Base-by-base conservation (phyloP, 495 filamentous ascomycete genomes). In the Zalerion maritima region DNA sequence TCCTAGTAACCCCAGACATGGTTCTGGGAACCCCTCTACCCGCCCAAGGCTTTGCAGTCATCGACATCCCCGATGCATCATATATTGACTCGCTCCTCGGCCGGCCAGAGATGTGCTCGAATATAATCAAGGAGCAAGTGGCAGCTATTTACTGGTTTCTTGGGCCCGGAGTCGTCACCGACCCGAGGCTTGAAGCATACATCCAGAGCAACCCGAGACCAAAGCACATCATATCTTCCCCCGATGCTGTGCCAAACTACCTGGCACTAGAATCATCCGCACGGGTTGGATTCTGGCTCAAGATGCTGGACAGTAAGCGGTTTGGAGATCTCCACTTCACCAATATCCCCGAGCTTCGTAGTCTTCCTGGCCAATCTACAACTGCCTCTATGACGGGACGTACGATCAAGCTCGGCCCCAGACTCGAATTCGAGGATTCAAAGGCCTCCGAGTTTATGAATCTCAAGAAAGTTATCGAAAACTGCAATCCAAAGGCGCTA, bases 121-220 rank as follows among this genome's bases (percentile, higher is more conserved):
- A 61, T 15, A 51, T 64, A 9, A 59, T 92, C 10, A 81, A 79
- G 51, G 48, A 54, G 10, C 72, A 73, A 26, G 42, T 97, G 24
- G 54, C 63, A 15, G 71, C 62, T 16, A 71, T 91, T 16, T 62
- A 85, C 32, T 97, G 86, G 86, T 78, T 81, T 29, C 60, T 93
- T 5, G 78, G 79, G 2, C 57, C 60, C 9, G 73, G 69, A 0
- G 63, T 94, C n/a, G 54, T 57, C 7, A 49, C 65, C 2, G 64
- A 89, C 41, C 46, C 61, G 5, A 59, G 58, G 24, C 42, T 96
- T 9, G 59, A 55, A 16, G 44, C 67, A 10, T 94, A 94, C 42
- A 79, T 92, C 47, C 41, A 63, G 21, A 53, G 60, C 10, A 67
- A 68, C 45, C 45, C 58, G 1, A 45, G 67, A 13, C 47, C 78